phyloP scores from a whole-genome alignment of 345 rosid species.

The Moricandia arvensis region DNA sequence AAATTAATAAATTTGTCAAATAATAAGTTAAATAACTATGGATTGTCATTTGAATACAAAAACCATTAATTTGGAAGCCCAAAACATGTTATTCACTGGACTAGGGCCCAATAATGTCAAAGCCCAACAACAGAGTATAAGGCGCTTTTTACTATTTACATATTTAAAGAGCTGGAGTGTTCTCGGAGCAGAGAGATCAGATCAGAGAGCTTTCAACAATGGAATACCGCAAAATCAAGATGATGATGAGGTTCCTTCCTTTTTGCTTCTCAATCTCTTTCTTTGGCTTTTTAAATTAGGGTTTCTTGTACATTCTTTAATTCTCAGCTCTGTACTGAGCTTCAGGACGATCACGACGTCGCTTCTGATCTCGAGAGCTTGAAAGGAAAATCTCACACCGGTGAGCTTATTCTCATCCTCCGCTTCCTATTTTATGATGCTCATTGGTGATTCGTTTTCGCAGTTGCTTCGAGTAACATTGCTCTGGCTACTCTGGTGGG shows the following conservation, averaged over 20 bases:
- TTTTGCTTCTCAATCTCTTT: background rate
- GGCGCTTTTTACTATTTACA: too few species aligned
- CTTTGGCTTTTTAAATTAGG: background rate
- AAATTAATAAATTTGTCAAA: too few species aligned
- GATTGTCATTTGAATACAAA: too few species aligned
- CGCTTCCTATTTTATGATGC: background rate
- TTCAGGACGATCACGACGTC: slow-evolving; percentile 33
- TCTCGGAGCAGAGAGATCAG: slow-evolving; percentile 28
- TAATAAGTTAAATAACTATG: too few species aligned
- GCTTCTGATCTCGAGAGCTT: slow-evolving; percentile 35
- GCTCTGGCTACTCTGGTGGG: slow-evolving; percentile 40
- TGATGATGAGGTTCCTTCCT: slow-evolving; percentile 42
- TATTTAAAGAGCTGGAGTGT: background rate
- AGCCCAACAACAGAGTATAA: too few species aligned
- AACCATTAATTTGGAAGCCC: too few species aligned
- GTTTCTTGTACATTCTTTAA: background rate
- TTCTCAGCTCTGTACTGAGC: slow-evolving; percentile 7
- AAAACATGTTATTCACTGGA: too few species aligned
- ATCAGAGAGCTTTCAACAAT: slow-evolving; percentile 42
- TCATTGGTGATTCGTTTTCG: slow-evolving; percentile 21
- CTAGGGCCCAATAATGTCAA: too few species aligned
- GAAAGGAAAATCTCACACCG: slow-evolving; percentile 35
- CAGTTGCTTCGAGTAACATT: slow-evolving; percentile 45
- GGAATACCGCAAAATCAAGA: slow-evolving; percentile 83
- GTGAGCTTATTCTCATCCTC: slow-evolving; percentile 3